Conservation (phyloP, 208 protist genomes). For the Leishmania mexicana region DNA sequence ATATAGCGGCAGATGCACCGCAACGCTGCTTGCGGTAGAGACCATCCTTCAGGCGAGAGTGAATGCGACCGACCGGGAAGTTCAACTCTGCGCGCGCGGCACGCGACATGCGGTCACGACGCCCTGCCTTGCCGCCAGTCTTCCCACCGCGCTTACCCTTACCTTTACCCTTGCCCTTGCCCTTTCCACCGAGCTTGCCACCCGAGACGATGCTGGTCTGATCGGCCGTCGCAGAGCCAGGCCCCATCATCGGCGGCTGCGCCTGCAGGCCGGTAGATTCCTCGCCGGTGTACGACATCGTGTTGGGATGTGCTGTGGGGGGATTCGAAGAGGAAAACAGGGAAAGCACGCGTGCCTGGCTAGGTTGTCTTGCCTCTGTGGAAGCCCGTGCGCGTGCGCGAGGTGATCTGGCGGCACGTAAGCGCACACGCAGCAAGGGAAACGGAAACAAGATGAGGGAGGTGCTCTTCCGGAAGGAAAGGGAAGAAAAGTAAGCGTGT, state of each 20-base stretch:
- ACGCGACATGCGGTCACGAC: conserved; percentile 85
- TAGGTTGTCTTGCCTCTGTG: neutral
- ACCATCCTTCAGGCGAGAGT: conserved; percentile 97
- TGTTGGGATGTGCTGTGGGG: neutral
- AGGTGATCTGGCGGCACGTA: neutral
- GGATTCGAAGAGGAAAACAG: neutral
- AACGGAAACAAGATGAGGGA: too few relatives aligned
- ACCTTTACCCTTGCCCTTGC: conserved; percentile 67
- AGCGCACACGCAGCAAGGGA: neutral
- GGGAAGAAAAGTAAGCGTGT: neutral
- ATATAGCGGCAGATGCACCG: conserved; percentile 97
- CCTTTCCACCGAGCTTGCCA: conserved; percentile 87
- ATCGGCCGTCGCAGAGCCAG: conserved; percentile 78
- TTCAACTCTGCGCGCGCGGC: conserved; percentile 91
- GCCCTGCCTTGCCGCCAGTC: conserved; percentile 87
- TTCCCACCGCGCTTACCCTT: conserved; percentile 93
- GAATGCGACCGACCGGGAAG: conserved; percentile 98
- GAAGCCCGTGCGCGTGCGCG: neutral
- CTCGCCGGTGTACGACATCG: conserved; percentile 80
- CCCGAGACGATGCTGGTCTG: conserved; percentile 89
- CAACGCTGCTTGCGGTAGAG: conserved; percentile 96
- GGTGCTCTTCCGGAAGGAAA: neutral
- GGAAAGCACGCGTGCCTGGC: neutral
- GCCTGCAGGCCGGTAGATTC: conserved; percentile 32
- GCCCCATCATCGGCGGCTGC: conserved; percentile 62